Conservation (phyloP, 148 eudicot species). For the Nepenthes mirabilis region DNA sequence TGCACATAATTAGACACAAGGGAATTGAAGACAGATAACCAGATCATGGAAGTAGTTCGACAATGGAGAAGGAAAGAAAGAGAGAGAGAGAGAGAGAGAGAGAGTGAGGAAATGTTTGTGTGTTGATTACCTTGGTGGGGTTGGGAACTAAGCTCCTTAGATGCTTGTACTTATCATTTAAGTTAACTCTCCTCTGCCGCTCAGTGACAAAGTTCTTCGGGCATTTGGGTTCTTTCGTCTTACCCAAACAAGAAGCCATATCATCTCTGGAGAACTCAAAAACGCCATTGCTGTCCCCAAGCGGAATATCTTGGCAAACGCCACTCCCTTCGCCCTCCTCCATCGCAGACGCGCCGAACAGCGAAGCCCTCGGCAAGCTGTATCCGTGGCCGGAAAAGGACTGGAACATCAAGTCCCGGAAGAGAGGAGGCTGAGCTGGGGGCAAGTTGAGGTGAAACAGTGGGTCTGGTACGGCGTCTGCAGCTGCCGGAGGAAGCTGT, state of each 20-base stretch:
- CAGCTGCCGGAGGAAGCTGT: background rate
- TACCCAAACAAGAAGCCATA: conserved; percentile 15
- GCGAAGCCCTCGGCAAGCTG: conserved; percentile 11
- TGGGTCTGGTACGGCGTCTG: conserved; percentile 20
- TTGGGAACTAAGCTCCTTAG: conserved; percentile 54
- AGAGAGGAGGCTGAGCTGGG: conserved; percentile 39
- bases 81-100: background rate
- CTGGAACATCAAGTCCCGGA: conserved; percentile 49
- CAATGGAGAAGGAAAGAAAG: too few relatives aligned
- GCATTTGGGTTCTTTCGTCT: conserved; percentile 34
- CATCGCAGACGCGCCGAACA: conserved; percentile 28
- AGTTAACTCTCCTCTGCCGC: conserved; percentile 55
- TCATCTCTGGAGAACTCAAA: conserved; percentile 38
- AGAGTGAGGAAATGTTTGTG: background rate
- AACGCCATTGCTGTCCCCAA: conserved; percentile 26
- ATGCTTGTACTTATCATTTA: conserved; percentile 39
- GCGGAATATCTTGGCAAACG: conserved; percentile 19
- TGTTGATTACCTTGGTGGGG: conserved; percentile 60
- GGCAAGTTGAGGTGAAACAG: conserved; percentile 51
- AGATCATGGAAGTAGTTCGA: too few relatives aligned
- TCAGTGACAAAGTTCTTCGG: conserved; percentile 67
- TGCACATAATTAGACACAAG: too few relatives aligned
- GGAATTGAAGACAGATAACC: too few relatives aligned
- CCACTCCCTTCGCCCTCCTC: conserved; percentile 36
- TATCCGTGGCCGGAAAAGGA: conserved; percentile 33